A percentile compares a stretch with the other conserved stretches of the same genome.
Evolutionary conservation across 495 filamentous ascomycete genomes (phyloP).

Genomic region (Darksidea phi): DNA sequence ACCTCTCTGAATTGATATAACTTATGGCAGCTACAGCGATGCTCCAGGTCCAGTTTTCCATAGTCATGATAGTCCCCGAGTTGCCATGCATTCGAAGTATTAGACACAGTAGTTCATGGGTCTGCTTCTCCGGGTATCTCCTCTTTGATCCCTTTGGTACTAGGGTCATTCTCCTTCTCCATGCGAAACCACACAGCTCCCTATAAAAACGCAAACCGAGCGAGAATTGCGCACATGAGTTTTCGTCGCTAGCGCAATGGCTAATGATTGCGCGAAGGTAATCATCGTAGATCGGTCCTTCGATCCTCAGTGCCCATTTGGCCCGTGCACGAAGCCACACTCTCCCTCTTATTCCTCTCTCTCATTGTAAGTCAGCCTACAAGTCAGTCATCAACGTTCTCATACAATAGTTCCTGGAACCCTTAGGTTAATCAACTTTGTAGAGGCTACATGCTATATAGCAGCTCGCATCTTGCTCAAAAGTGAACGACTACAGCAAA

Average conservation of each 20-base stretch:
- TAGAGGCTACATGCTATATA: too few species aligned
- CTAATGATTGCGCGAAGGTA: not conserved
- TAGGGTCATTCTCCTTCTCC: not conserved
- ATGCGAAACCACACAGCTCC: not conserved
- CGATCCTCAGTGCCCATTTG: not conserved
- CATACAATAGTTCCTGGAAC: too few species aligned
- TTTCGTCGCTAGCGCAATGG: not conserved
- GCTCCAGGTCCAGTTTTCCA: not conserved
- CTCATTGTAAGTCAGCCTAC: too few species aligned
- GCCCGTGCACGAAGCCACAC: too few species aligned
- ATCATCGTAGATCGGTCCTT: slow-evolving; percentile 4
- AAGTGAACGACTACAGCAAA: too few species aligned
- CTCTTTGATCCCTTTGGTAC: not conserved
- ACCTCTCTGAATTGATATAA: not conserved
- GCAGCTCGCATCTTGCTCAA: too few species aligned
- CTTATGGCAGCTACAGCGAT: not conserved
- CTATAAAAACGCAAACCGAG: not conserved
- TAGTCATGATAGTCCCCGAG: slow-evolving; percentile 13
- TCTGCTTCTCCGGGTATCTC: not conserved
- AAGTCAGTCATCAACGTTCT: too few species aligned
- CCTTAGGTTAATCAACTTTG: too few species aligned
- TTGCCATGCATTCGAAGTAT: slow-evolving; percentile 1
- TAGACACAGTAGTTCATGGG: not conserved
- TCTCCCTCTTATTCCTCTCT: too few species aligned
- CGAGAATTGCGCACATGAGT: not conserved